Percentiles rank a stretch among this genome's conserved stretches.
Conservation (phyloP, 495 filamentous ascomycete genomes). For the Aspergillus homomorphus region DNA sequence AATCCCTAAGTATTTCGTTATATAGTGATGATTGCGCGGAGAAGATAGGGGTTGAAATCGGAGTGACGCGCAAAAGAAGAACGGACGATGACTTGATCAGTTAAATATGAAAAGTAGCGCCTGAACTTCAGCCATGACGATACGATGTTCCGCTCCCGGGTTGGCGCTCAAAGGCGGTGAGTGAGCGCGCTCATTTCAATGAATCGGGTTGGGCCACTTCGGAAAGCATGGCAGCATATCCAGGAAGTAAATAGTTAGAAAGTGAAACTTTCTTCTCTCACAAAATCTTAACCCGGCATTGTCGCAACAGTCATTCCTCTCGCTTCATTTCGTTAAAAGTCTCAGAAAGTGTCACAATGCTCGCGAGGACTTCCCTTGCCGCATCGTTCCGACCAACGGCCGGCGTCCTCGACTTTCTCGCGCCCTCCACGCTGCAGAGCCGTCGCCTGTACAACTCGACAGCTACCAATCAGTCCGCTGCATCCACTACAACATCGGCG, state of each 20-base stretch:
- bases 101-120: slow-evolving; percentile 18
- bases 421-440: slow-evolving; percentile 29
- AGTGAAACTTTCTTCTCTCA: neutral
- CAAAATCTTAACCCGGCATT: neutral
- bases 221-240: slow-evolving; percentile 4
- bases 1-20: neutral
- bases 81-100: slow-evolving; percentile 13
- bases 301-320: neutral
- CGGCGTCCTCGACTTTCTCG: slow-evolving; percentile 41
- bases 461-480: slow-evolving; percentile 15
- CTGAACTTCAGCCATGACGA: slow-evolving; percentile 20
- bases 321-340: neutral
- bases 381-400: slow-evolving; percentile 20
- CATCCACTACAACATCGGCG: neutral
- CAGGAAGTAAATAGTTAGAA: too few relatives aligned
- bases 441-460: slow-evolving; percentile 33
- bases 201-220: slow-evolving; percentile 16
- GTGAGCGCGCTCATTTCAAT: slow-evolving; percentile 14
- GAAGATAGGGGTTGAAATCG: neutral
- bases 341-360: neutral
- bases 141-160: slow-evolving; percentile 24
- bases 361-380: slow-evolving; percentile 22
- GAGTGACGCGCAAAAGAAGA: slow-evolving; percentile 13
- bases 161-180: slow-evolving; percentile 22
- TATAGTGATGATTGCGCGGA: slow-evolving; percentile 3